These are phyloP conservation scores for Malassezia sympodialis DNA, from an alignment of 1,284 basidiomycete species.

Conservation along the genomic window DNA sequence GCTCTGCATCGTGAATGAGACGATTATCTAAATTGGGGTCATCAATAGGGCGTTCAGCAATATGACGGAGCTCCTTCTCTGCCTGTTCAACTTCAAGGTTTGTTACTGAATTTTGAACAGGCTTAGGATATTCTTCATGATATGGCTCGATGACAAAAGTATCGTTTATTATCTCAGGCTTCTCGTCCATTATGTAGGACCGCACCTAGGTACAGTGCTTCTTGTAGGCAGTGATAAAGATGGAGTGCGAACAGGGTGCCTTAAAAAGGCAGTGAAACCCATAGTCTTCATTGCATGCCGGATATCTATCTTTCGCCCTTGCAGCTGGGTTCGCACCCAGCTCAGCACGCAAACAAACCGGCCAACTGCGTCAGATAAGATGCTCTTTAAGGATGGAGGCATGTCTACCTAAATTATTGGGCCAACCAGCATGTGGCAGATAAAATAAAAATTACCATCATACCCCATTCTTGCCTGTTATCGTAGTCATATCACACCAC, in stretches of 20 bases:
- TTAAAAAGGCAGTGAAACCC: background rate
- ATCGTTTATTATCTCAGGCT: background rate
- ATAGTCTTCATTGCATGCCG: background rate
- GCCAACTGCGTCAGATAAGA: background rate
- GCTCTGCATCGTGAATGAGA: constrained; percentile 15
- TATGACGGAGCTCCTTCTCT: constrained; percentile 3
- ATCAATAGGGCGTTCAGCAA: constrained; percentile 11
- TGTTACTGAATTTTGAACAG: background rate
- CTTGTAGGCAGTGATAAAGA: background rate
- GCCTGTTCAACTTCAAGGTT: constrained; percentile 2
- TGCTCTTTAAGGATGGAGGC: background rate
- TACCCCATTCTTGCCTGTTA: background rate
- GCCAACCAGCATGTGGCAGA: background rate
- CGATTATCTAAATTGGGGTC: constrained; percentile 22
- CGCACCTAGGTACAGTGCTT: background rate
- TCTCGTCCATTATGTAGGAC: background rate
- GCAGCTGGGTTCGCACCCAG: background rate
- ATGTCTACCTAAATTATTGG: background rate
- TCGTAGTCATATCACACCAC: background rate
- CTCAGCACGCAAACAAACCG: background rate
- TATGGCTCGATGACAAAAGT: background rate
- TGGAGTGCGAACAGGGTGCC: background rate
- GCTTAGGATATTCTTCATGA: background rate
- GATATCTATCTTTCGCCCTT: background rate
- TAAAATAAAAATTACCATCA: background rate